These are phyloP conservation scores for Nicotiana sylvestris DNA, from an alignment of 257 asterid species.

Conservation along the genomic window DNA sequence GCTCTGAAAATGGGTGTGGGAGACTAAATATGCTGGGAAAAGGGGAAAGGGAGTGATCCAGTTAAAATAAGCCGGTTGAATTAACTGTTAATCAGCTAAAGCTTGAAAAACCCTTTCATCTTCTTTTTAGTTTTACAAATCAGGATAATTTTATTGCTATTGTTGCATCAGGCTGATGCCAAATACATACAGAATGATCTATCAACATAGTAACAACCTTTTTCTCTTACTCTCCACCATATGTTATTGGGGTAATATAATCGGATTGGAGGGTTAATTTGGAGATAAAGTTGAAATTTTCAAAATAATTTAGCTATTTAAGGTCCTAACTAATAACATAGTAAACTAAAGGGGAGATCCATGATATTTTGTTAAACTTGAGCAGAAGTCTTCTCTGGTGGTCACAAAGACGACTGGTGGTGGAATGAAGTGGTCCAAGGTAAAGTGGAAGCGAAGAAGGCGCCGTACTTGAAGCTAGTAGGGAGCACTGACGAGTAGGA, in stretches of 20 bases:
- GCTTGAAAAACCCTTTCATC: neutral
- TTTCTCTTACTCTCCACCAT: neutral
- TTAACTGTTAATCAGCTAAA: neutral
- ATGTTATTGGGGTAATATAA: neutral
- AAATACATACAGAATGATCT: neutral
- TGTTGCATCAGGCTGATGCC: neutral
- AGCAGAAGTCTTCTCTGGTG: neutral
- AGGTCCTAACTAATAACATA: neutral
- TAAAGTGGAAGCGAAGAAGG: no score
- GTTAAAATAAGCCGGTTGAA: neutral
- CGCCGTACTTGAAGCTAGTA: no score
- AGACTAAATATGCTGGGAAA: neutral
- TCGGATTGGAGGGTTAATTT: neutral
- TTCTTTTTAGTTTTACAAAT: neutral
- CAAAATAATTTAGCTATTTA: neutral
- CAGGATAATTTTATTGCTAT: neutral
- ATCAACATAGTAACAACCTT: neutral
- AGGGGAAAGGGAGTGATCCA: neutral
- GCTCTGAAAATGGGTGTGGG: neutral
- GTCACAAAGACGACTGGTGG: no score
- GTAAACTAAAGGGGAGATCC: neutral
- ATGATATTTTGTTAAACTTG: neutral
- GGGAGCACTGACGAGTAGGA: no score
- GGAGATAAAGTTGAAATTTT: neutral
- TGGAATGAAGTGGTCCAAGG: no score